Conservation (phyloP, 208 protist species). For the Acanthamoeba lugdunensis region DNA sequence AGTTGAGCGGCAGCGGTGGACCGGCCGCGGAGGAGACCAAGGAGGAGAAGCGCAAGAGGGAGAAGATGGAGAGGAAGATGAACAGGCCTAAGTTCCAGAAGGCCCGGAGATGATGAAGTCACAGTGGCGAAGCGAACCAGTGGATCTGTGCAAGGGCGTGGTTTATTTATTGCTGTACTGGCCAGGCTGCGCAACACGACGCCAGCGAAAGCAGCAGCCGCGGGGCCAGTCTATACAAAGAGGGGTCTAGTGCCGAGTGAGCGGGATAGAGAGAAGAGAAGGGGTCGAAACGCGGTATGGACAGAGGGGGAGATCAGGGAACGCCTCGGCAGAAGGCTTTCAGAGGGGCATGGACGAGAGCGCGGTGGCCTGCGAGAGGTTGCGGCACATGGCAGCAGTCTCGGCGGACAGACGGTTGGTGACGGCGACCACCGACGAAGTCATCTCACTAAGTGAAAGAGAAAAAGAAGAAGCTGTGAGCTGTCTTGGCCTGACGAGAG, state of each 20-base stretch:
- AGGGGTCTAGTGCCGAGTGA: too few relatives aligned
- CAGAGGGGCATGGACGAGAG: not conserved
- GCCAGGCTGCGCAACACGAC: not conserved
- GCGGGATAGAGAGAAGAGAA: not conserved
- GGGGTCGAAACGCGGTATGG: not conserved
- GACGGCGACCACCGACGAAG: not conserved
- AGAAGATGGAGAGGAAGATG: conserved; percentile 65
- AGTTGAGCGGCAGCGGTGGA: not conserved
- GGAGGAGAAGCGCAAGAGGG: conserved; percentile 57
- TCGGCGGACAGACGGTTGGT: conserved; percentile 4
- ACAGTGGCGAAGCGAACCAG: not conserved
- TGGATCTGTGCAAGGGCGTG: not conserved
- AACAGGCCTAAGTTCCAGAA: conserved; percentile 42
- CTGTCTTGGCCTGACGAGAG: not conserved
- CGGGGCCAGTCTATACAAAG: not conserved
- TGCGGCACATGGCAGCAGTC: conserved; percentile 46
- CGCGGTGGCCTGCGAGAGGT: not conserved
- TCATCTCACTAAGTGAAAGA: not conserved
- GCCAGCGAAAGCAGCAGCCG: not conserved
- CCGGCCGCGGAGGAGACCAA: not conserved
- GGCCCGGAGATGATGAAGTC: not conserved
- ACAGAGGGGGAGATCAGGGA: not conserved
- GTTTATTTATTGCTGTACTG: not conserved
- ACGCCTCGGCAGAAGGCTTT: not conserved
- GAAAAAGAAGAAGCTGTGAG: not conserved